These are phyloP conservation scores for Syncephalastrum racemosum DNA, from an alignment of 371 early-diverging fungal genomes.

Conservation along the genomic window DNA sequence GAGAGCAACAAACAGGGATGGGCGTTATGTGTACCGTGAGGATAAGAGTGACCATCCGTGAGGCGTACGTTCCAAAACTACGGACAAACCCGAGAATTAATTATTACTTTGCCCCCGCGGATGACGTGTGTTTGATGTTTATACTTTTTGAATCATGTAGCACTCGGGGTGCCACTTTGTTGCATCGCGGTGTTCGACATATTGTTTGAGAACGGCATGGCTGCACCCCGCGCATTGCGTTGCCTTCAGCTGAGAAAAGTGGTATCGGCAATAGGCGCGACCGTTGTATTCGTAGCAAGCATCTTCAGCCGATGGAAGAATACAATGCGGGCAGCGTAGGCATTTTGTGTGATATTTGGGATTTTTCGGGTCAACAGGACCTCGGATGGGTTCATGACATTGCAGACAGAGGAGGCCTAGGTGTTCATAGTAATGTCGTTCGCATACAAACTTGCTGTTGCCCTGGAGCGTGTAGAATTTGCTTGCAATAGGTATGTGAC, in stretches of 20 bases:
- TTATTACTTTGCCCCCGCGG: neutral
- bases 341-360: slow-evolving; percentile 17
- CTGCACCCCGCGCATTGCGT: slow-evolving; percentile 93
- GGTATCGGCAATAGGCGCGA: slow-evolving; percentile 86
- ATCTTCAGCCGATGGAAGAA: slow-evolving; percentile 50
- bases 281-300: slow-evolving; percentile 90
- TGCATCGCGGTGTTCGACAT: slow-evolving; percentile 81
- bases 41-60: slow-evolving; percentile 15
- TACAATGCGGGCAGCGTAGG: slow-evolving; percentile 19
- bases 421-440: slow-evolving; percentile 25
- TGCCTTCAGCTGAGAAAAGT: slow-evolving; percentile 83
- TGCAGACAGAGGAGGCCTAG: slow-evolving; percentile 17
- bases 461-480: slow-evolving; percentile 22
- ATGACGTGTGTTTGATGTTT: neutral
- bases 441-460: slow-evolving; percentile 25
- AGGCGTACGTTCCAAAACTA: slow-evolving; percentile 81
- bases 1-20: neutral
- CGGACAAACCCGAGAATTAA: slow-evolving; percentile 7
- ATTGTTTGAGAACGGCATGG: slow-evolving; percentile 90
- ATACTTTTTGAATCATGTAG: slow-evolving; percentile 84
- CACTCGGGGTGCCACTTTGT: slow-evolving; percentile 98
- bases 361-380: slow-evolving; percentile 1
- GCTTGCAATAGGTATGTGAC: slow-evolving; percentile 21
- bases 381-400: slow-evolving; percentile 21
- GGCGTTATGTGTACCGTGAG: slow-evolving; percentile 12